Evolutionary conservation across 2,329 filamentous ascomycete genomes (phyloP), one percentile per base, ranked within the genome.

Genomic region (Bipolaris sorokiniana): DNA sequence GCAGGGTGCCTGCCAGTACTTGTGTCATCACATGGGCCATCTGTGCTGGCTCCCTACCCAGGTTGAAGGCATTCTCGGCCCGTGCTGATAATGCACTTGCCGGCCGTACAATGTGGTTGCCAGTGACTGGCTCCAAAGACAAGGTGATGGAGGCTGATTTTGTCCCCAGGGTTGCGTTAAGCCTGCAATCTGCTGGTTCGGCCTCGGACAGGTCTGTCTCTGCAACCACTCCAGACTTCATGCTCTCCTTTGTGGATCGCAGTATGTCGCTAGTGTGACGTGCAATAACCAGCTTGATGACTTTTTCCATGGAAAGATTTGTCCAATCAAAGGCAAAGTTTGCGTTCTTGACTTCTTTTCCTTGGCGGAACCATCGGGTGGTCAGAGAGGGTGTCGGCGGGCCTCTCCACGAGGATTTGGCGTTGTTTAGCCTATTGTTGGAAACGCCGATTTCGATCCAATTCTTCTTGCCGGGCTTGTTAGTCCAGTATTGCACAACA

Each of bases 381-480:
- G 80, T 82, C 44, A 95, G 62, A 15, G 68, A 69, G 10, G 77
- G 66, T 20, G 73, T 60, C 5, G 68, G 60, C 6, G 68, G 66
- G 3, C 71, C 73, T 54, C 70, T 69, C 74, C 75, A 77, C 23
- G 74, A 71, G 5, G 59, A 57, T 61, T 70, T 75, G 48, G 65
- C 70, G 56, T 73, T 77, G 55, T 64, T 71, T 31, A 68, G 61
- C 58, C 72, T 80, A 31, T 88, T 88, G 70, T 88, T 92, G 57
- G 87, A 84, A 34, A 97, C 85, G 9, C 92, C 93, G 48, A 99
- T 82, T 63, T 98, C 88, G 46, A 99, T 82, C 94, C 95, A 99
- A 73, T 88, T 96, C 79, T 96, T 97, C 15, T 85, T 82, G 0
- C 86, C 86, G 54, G 84, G 82, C 66, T 88, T 86, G 48, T 85